Conservation (phyloP, 768 basidiomycete species). For the Lentinula detonsa region DNA sequence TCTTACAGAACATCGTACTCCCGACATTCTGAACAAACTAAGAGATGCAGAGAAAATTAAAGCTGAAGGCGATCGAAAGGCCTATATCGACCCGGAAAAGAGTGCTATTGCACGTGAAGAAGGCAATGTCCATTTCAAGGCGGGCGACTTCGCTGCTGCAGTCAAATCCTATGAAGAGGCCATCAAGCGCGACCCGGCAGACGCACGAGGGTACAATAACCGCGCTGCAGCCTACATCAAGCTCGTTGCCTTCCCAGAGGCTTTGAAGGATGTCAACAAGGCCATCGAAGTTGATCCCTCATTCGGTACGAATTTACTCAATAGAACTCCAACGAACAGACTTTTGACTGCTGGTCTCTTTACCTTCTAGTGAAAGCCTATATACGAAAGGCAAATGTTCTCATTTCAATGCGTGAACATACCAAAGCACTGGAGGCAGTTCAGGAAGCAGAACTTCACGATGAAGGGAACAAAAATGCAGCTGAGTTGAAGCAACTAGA, state of each 20-base stretch:
- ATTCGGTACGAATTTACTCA: constrained; percentile 50
- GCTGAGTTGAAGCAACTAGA: constrained; percentile 80
- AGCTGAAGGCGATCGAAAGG: constrained; percentile 68
- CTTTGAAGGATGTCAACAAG: constrained; percentile 91
- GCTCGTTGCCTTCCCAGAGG: constrained; percentile 88
- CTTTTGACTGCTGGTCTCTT: not conserved
- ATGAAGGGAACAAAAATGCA: constrained; percentile 77
- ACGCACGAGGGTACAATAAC: constrained; percentile 95
- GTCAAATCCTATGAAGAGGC: constrained; percentile 93
- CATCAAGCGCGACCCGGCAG: constrained; percentile 90
- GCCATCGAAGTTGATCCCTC: constrained; percentile 87
- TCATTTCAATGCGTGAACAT: constrained; percentile 89
- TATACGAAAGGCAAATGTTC: constrained; percentile 85
- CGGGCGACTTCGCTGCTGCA: constrained; percentile 84
- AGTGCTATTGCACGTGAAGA: constrained; percentile 84
- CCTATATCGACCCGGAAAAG: constrained; percentile 84
- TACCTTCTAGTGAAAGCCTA: constrained; percentile 75
- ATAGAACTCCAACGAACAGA: constrained; percentile 5
- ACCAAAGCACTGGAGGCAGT: constrained; percentile 80
- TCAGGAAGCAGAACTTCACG: constrained; percentile 72
- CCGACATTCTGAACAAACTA: constrained; percentile 86
- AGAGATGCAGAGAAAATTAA: constrained; percentile 77
- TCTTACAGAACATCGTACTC: constrained; percentile 93
- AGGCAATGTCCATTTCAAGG: constrained; percentile 90
- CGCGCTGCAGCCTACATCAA: constrained; percentile 98